Percentiles rank a stretch among this genome's conserved stretches.
phyloP scores from a whole-genome alignment of 352 stramenopile genomes.

The Peronospora farinosa region DNA sequence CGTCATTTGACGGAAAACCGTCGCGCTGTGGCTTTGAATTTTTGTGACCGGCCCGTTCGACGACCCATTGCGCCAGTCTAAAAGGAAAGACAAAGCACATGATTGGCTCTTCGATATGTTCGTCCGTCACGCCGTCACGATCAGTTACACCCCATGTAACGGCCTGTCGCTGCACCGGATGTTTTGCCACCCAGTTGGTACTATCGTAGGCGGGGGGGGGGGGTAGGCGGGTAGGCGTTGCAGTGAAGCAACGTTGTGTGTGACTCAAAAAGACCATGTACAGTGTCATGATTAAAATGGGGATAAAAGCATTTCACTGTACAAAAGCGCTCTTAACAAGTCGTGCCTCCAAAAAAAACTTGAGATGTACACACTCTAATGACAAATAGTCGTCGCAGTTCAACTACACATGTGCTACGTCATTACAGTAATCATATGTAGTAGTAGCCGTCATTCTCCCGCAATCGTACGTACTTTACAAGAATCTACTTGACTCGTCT shows the following conservation, averaged over 20 bases:
- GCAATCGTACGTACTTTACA: too few species aligned
- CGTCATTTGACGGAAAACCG: constrained; percentile 23
- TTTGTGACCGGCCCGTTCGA: neutral
- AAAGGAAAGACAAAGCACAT: constrained; percentile 12
- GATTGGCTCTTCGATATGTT: constrained; percentile 32
- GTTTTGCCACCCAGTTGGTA: constrained; percentile 20
- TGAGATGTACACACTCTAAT: too few species aligned
- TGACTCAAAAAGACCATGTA: too few species aligned
- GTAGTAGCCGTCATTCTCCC: too few species aligned
- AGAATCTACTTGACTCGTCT: neutral
- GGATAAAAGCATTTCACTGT: too few species aligned
- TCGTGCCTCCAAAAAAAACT: too few species aligned
- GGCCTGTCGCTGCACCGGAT: constrained; percentile 16
- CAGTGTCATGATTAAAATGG: too few species aligned
- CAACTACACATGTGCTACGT: too few species aligned
- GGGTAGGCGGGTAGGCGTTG: neutral
- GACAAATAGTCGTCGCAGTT: too few species aligned
- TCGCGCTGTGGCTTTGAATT: constrained; percentile 2
- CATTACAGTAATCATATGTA: too few species aligned
- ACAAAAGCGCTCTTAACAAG: too few species aligned
- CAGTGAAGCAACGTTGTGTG: neutral
- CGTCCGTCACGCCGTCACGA: constrained; percentile 72
- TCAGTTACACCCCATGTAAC: constrained; percentile 15
- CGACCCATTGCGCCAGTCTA: constrained; percentile 8
- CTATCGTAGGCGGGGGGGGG: neutral